Percentiles rank a stretch among this genome's conserved stretches.
These are phyloP conservation scores for Termitomyces sp. DNA, from an alignment of 768 basidiomycete genomes.

Conservation along the genomic window DNA sequence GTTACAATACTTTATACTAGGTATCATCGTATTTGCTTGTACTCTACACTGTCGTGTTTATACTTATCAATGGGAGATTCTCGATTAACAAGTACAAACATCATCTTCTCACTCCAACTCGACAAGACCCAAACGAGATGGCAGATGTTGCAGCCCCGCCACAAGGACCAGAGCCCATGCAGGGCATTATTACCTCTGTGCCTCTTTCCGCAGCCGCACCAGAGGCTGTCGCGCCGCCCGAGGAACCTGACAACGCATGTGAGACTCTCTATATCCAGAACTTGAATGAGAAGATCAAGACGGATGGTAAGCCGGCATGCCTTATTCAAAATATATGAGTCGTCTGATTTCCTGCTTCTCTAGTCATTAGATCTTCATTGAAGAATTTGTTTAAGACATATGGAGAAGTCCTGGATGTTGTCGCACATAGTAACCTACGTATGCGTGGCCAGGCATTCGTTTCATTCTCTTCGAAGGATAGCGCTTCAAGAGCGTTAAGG, in stretches of 20 bases:
- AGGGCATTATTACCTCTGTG: slow-evolving; percentile 25
- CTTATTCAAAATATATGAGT: background rate
- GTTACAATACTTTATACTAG: slow-evolving; percentile 3
- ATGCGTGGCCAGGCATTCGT: slow-evolving; percentile 99
- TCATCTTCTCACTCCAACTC: background rate
- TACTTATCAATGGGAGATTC: background rate
- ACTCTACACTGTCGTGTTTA: background rate
- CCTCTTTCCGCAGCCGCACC: background rate
- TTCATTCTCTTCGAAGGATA: slow-evolving; percentile 79
- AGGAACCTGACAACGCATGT: slow-evolving; percentile 48
- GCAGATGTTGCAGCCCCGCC: slow-evolving; percentile 26
- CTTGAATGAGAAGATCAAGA: slow-evolving; percentile 90
- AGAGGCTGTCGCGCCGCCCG: slow-evolving; percentile 17
- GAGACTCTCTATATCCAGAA: slow-evolving; percentile 97
- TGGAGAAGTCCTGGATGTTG: slow-evolving; percentile 91
- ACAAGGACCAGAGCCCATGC: slow-evolving; percentile 25
- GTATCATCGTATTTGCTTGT: slow-evolving; percentile 11
- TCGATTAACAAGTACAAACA: slow-evolving; percentile 15
- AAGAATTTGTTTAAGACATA: slow-evolving; percentile 90
- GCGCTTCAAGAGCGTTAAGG: slow-evolving; percentile 83
- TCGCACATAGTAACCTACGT: slow-evolving; percentile 89
- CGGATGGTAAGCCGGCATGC: slow-evolving; percentile 48
- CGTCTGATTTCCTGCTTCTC: slow-evolving; percentile 9
- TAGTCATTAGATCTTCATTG: slow-evolving; percentile 87
- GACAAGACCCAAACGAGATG: slow-evolving; percentile 19